These are phyloP conservation scores for Alternaria triticina DNA, from an alignment of 2,329 filamentous ascomycete species.

Conservation along the genomic window DNA sequence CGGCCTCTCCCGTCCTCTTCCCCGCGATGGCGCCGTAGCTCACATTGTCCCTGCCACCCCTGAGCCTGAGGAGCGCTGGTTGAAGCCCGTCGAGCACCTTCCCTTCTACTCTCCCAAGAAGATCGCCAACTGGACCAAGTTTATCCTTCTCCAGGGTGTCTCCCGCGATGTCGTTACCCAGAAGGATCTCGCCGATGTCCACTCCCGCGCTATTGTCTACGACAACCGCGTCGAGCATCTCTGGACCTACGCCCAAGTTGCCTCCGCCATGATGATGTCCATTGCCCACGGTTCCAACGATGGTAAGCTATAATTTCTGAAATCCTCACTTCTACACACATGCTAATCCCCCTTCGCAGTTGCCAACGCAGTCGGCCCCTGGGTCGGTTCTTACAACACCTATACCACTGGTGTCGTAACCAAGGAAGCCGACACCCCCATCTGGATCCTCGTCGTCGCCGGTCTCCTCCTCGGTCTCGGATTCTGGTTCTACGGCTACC, in stretches of 20 bases:
- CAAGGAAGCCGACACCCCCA: slow-evolving; percentile 59
- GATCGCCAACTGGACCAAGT: slow-evolving; percentile 52
- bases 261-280: slow-evolving; percentile 71
- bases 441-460: slow-evolving; percentile 66
- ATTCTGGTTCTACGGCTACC: slow-evolving; percentile 67
- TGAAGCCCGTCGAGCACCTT: slow-evolving; percentile 45
- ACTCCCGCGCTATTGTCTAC: slow-evolving; percentile 52
- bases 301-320: not conserved
- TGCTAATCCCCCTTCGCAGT: slow-evolving; percentile 42
- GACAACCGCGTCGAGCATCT: slow-evolving; percentile 57
- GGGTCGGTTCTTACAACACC: slow-evolving; percentile 67
- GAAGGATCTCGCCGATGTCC: slow-evolving; percentile 43
- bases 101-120: slow-evolving; percentile 35
- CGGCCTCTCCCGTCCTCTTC: slow-evolving; percentile 5
- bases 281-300: slow-evolving; percentile 76
- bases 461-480: slow-evolving; percentile 62
- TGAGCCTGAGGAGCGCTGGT: slow-evolving; percentile 43
- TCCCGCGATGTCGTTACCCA: slow-evolving; percentile 50
- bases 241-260: slow-evolving; percentile 52
- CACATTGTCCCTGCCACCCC: slow-evolving; percentile 16
- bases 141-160: slow-evolving; percentile 53
- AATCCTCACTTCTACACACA: not conserved
- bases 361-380: slow-evolving; percentile 62
- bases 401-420: slow-evolving; percentile 60
- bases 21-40: slow-evolving; percentile 2